Evolutionary conservation across 1,284 basidiomycete genomes (phyloP), one percentile per base, ranked within the genome.

Genomic region (Tilletia walkeri): DNA sequence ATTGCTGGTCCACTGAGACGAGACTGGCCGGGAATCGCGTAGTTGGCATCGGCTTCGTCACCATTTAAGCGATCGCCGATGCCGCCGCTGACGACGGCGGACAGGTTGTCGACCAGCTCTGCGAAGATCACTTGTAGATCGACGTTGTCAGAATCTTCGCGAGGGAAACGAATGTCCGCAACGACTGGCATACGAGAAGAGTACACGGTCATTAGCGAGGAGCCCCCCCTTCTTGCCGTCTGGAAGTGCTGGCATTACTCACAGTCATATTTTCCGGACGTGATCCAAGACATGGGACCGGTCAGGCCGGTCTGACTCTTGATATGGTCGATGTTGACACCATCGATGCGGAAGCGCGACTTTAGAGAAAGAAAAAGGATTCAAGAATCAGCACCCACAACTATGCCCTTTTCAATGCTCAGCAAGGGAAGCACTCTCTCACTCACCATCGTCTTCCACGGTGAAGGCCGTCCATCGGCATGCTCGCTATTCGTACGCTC

Each of bases 261-360:
- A 73, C 72, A 70, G 80, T 99, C 95, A 41, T 97, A 89, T 84
- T 95, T 95, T 65, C 96, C 96, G 0, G 94, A 93, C 1, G 91
- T 92, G 75, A 99, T 94, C 95, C 96, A 99, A 3, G 93, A 93
- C 72, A 98, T 90, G 3, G 95, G 94, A 0, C 95, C 94, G 0
- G 84, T 84, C 56, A 82, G 67, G 72, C 89, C 88, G 16, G 45
- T 36, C 67, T 91, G 90, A 67, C 90, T 90, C 85, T 98, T 93
- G 56, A 97, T 87, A 82, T 99, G 95, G 85, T 99, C 96, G 78
- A 99, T 91, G 73, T 93, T 95, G 66, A 99, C 90, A 24, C 96
- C 95, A 82, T 99, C 95, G 70, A 99, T 94, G 14, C 95, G 90
- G 84, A 99, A 90, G 56, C 95, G 92, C 5, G 95, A 92, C 92